These are phyloP conservation scores for Salmacisia buchloeana DNA, from an alignment of 1,284 basidiomycete species.

Conservation along the genomic window DNA sequence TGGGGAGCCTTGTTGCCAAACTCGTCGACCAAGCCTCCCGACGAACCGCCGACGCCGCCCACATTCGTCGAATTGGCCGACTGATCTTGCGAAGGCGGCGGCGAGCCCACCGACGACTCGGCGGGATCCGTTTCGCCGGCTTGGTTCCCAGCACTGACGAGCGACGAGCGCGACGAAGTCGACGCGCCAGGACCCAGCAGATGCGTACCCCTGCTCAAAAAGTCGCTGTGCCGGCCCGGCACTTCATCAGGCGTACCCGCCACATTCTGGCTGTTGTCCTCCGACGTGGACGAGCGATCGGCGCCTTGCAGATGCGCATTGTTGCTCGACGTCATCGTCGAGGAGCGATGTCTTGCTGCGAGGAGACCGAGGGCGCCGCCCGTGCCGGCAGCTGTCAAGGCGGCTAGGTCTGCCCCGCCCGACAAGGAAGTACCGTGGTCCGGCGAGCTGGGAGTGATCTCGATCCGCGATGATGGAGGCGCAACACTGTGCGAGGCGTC, in stretches of 20 bases:
- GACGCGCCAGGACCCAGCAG: not conserved
- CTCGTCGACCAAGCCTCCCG: no score
- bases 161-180: not conserved
- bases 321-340: not conserved
- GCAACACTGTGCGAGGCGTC: no score
- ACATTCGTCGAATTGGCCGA: no score
- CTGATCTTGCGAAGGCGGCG: no score
- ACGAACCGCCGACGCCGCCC: no score
- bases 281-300: no score
- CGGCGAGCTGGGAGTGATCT: no score
- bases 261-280: not conserved
- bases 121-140: no score
- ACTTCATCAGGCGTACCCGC: not conserved
- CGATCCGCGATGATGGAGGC: no score
- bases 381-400: not conserved
- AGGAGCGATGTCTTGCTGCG: not conserved
- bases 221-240: not conserved
- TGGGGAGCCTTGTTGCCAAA: not conserved
- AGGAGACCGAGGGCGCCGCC: not conserved
- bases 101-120: no score
- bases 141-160: no score
- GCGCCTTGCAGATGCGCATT: no score
- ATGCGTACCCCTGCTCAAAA: conserved; percentile 2
- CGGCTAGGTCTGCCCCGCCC: not conserved
- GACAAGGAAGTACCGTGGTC: not conserved